Conservation (phyloP, 2,329 filamentous ascomycete species). For the Ophiostoma sp. region DNA sequence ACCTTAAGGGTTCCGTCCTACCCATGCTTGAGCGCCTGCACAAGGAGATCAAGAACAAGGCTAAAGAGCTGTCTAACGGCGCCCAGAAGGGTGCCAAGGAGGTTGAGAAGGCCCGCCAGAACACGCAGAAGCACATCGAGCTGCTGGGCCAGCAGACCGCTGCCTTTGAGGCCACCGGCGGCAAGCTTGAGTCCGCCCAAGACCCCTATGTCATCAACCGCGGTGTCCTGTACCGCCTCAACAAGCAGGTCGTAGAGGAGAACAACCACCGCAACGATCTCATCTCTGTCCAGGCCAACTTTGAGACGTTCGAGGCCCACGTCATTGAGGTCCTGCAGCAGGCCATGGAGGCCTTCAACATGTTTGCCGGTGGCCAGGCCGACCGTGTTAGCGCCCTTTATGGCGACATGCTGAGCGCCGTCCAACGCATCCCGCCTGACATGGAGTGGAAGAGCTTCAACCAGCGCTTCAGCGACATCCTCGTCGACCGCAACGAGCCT, state of each 20-base stretch:
- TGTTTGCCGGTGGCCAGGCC: conserved; percentile 75
- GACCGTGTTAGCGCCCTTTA: conserved; percentile 83
- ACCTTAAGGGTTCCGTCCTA: conserved; percentile 79
- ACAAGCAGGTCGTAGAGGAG: conserved; percentile 90
- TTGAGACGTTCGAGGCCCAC: conserved; percentile 83
- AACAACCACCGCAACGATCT: conserved; percentile 95
- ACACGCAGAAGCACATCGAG: conserved; percentile 95
- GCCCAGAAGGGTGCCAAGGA: conserved; percentile 83
- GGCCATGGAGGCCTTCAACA: conserved; percentile 78
- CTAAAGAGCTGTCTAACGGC: conserved; percentile 81
- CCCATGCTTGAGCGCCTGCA: conserved; percentile 89
- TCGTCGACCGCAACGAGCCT: conserved; percentile 76
- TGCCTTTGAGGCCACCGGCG: conserved; percentile 72
- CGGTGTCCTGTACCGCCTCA: conserved; percentile 77
- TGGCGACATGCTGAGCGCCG: conserved; percentile 74
- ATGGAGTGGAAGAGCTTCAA: conserved; percentile 92
- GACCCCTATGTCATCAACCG: conserved; percentile 89
- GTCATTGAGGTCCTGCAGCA: conserved; percentile 80
- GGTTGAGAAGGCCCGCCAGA: conserved; percentile 82
- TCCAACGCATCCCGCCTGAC: conserved; percentile 75
- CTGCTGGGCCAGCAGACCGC: conserved; percentile 85
- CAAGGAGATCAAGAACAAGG: conserved; percentile 94
- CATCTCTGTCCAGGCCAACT: conserved; percentile 86
- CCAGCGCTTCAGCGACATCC: conserved; percentile 65
- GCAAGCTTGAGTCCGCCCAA: conserved; percentile 67